Evolutionary conservation across 148 eudicot genomes (phyloP), one percentile per base, ranked within the genome.

Genomic region (Dysphania ambrosioides): DNA sequence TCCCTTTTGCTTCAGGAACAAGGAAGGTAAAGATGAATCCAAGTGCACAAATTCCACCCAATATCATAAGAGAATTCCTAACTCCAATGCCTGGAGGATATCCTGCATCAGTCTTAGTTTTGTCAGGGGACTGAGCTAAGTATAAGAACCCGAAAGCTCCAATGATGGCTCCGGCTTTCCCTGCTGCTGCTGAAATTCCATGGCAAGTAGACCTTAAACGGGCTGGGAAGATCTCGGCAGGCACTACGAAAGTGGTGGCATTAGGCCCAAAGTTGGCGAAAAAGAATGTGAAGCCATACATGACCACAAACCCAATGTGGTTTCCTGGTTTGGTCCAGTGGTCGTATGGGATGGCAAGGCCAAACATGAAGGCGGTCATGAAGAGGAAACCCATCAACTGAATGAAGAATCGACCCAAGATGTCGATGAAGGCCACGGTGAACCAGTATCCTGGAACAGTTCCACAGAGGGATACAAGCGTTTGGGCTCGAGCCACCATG

Each of bases 401-500:
- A 77, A 90, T 93, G 4, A 77, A 36, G 58, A 85, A 90, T 19
- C 98, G 73, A 0, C 98, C 98, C 0, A 93, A 42, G 24, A 29
- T 75, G 27, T 91, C 96, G 13, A 93, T 93, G 29, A 91, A 74
- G 0, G 64, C 31, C 13, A 93, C 98, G 0, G 98, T 93, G 73
- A 91, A 86, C 98, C 96, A 93, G 80, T 93, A 93, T 0, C 98
- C 98, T 0, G 98, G 98, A 6, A 93, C 89, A 0, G 98, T 93
- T n/a, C 98, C 90, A 67, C 89, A 93, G 0, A 93, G 86, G 7
- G 98, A 86, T 6, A 93, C 87, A 0, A 93, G 80, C 1, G 93
- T 89, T 62, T 93, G 98, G n/a, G 98, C 98, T 60, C 85, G 66
- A 0, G 96, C 90, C 24, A 93, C 84, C 76, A 51, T 79, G 79